Conservation (phyloP, 495 filamentous ascomycete species). For the Daldinia loculata region DNA sequence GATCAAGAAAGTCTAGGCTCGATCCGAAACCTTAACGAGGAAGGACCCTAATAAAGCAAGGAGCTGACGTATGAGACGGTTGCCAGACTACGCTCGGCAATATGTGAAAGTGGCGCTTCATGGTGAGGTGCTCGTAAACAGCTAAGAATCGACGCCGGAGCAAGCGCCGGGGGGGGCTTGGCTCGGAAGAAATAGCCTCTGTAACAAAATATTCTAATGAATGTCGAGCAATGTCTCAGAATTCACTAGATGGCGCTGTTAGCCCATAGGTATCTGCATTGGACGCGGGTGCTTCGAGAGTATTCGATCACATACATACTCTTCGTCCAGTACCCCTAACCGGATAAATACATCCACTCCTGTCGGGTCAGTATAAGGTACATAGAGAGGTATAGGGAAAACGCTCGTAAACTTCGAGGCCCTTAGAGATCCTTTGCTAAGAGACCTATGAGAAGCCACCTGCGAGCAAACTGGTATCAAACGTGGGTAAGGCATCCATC, state of each 20-base stretch:
- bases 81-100: constrained; percentile 14
- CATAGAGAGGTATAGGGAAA: not conserved
- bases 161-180: constrained; percentile 14
- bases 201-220: constrained; percentile 21
- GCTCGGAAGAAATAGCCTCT: constrained; percentile 24
- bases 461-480: constrained; percentile 27
- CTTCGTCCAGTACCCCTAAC: constrained; percentile 8
- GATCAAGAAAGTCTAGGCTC: constrained; percentile 31
- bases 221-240: constrained; percentile 34
- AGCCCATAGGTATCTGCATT: constrained; percentile 24
- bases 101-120: constrained; percentile 31
- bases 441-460: constrained; percentile 20
- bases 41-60: constrained; percentile 13
- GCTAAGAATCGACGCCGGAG: constrained; percentile 18
- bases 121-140: constrained; percentile 21
- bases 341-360: constrained; percentile 36
- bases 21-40: constrained; percentile 33
- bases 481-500: constrained; percentile 23
- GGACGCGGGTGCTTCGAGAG: constrained; percentile 11
- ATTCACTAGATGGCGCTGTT: constrained; percentile 16
- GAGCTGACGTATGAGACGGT: constrained; percentile 17
- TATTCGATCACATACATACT: constrained; percentile 2
- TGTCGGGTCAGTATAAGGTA: constrained; percentile 10
- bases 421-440: constrained; percentile 5
- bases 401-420: constrained; percentile 11